Evolutionary conservation across 768 basidiomycete genomes (phyloP).

Genomic region (Dioszegia crocea): DNA sequence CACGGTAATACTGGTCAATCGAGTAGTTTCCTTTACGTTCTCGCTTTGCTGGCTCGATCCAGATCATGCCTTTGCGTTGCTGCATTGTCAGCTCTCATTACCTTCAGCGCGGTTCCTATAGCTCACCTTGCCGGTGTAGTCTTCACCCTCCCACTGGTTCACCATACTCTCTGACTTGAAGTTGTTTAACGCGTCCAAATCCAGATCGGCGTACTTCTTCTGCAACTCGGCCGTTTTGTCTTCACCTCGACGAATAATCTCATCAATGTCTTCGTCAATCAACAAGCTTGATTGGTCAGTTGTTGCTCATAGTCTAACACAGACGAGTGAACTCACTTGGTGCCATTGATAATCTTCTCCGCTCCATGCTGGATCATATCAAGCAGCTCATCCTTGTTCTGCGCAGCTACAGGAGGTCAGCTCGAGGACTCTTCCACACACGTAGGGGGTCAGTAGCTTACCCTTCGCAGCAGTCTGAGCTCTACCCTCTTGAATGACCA

Average conservation of each 20-base stretch:
- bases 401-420: constrained; percentile 55
- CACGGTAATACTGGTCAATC: constrained; percentile 92
- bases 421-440: neutral
- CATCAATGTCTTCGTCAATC: constrained; percentile 88
- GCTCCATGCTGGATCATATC: constrained; percentile 99
- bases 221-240: constrained; percentile 81
- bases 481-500: constrained; percentile 94
- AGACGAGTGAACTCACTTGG: constrained; percentile 57
- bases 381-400: constrained; percentile 85
- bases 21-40: constrained; percentile 84
- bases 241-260: constrained; percentile 85
- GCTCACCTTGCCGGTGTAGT: constrained; percentile 67
- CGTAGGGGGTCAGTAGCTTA: constrained; percentile 39
- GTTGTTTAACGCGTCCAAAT: constrained; percentile 90
- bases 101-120: neutral
- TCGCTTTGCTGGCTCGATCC: constrained; percentile 82
- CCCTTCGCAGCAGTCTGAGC: constrained; percentile 68
- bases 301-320: neutral
- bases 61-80: constrained; percentile 45
- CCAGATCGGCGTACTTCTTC: constrained; percentile 85
- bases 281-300: constrained; percentile 55
- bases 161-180: constrained; percentile 86
- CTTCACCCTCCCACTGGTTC: constrained; percentile 94
- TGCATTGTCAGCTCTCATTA: constrained; percentile 12
- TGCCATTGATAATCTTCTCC: constrained; percentile 88